A percentile compares a stretch with the other conserved stretches of the same genome.
These are phyloP conservation scores for Daldinia loculata DNA, from an alignment of 495 filamentous ascomycete species.

Conservation along the genomic window DNA sequence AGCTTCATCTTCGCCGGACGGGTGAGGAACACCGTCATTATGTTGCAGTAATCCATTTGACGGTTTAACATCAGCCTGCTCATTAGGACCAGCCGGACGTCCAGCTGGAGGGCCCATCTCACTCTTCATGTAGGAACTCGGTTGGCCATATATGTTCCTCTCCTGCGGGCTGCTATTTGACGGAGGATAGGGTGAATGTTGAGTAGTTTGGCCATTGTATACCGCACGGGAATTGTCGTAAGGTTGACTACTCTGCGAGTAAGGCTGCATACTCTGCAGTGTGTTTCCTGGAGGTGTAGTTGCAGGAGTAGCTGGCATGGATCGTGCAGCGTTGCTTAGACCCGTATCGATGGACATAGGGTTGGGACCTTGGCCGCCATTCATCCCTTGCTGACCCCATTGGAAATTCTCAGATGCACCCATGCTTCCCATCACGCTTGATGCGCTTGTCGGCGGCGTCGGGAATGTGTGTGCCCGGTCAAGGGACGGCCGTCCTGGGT, in stretches of 20 bases:
- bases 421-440: constrained; percentile 83
- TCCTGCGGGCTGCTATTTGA: constrained; percentile 68
- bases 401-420: constrained; percentile 76
- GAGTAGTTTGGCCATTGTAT: constrained; percentile 77
- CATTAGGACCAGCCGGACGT: constrained; percentile 62
- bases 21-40: constrained; percentile 61
- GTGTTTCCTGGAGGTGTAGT: constrained; percentile 87
- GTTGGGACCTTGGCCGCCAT: constrained; percentile 69
- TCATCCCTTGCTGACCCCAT: constrained; percentile 75
- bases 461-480: constrained; percentile 91
- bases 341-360: constrained; percentile 87
- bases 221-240: constrained; percentile 83
- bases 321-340: constrained; percentile 76
- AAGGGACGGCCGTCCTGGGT: constrained; percentile 71
- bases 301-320: constrained; percentile 91
- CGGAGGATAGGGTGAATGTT: constrained; percentile 75
- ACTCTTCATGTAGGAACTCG: constrained; percentile 79
- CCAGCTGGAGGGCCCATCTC: constrained; percentile 91
- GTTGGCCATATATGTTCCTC: constrained; percentile 73
- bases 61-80: constrained; percentile 73
- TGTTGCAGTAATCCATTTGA: constrained; percentile 69
- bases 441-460: constrained; percentile 91
- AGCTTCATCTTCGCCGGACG: constrained; percentile 74
- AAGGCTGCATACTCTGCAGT: constrained; percentile 78
- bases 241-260: constrained; percentile 73